Evolutionary conservation across 306 rosid species (phyloP).

Genomic region (Begonia loranthoides): DNA sequence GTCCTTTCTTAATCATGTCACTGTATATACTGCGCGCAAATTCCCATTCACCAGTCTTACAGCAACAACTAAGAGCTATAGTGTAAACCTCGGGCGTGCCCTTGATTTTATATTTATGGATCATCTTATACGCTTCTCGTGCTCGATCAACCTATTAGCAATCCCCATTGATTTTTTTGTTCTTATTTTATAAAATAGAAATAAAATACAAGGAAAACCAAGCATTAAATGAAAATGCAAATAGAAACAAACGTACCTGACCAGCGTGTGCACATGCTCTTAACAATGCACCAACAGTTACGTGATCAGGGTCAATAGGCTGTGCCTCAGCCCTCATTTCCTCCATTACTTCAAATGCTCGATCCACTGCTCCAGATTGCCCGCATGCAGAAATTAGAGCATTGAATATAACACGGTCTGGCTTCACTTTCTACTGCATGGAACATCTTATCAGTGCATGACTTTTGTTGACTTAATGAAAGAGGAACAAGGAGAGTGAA

Average conservation of each 20-base stretch:
- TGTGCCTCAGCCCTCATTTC: constrained; percentile 78
- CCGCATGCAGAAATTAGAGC: constrained; percentile 97
- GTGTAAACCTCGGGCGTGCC: constrained; percentile 96
- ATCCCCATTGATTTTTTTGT: constrained; percentile 2
- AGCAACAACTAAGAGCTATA: constrained; percentile 75
- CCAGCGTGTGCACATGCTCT: constrained; percentile 85
- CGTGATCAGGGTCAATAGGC: constrained; percentile 82
- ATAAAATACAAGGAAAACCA: constrained; percentile 6
- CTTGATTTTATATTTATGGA: constrained; percentile 52
- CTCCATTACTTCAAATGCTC: constrained; percentile 90
- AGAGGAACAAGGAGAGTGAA: constrained; percentile 10
- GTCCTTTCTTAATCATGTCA: constrained; percentile 66
- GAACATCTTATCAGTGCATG: constrained; percentile 42
- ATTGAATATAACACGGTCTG: constrained; percentile 99
- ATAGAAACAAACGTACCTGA: constrained; percentile 44
- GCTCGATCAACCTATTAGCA: constrained; percentile 72
- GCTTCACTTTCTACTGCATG: constrained; percentile 99
- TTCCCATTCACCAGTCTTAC: constrained; percentile 89
- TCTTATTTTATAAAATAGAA: background rate
- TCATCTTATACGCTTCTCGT: constrained; percentile 62
- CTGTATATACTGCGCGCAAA: constrained; percentile 51
- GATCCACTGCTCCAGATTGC: constrained; percentile 90
- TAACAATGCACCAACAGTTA: constrained; percentile 86
- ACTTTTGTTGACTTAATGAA: constrained; percentile 15
- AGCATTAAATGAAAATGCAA: constrained; percentile 4